Evolutionary conservation across 495 filamentous ascomycete species (phyloP).

Genomic region (Tuber indicum): DNA sequence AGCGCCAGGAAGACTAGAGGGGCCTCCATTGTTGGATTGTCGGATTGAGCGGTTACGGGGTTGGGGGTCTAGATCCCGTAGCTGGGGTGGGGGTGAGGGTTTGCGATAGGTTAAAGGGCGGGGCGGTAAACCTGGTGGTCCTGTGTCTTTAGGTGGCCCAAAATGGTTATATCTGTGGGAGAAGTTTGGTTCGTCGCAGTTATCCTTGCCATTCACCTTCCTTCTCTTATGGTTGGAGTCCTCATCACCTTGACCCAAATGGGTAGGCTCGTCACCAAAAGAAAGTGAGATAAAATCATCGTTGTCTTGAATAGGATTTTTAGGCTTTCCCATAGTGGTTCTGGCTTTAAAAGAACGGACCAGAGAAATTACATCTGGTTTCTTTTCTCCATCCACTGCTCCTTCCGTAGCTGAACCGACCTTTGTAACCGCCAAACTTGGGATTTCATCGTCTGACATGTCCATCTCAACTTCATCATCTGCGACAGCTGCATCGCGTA

Average conservation of each 20-base stretch:
- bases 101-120: conserved; percentile 4
- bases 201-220: conserved; percentile 22
- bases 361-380: conserved; percentile 41
- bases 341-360: conserved; percentile 46
- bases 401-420: conserved; percentile 2
- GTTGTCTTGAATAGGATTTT: conserved; percentile 44
- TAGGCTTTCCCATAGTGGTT: conserved; percentile 35
- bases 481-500: conserved; percentile 7
- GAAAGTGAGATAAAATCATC: conserved; percentile 48
- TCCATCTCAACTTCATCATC: conserved; percentile 21
- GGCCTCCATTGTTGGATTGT: not conserved
- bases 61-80: not conserved
- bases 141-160: not conserved
- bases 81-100: not conserved
- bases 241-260: not conserved
- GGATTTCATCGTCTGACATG: conserved; percentile 23
- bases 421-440: conserved; percentile 8
- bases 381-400: conserved; percentile 22
- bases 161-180: conserved; percentile 1
- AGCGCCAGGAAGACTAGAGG: not conserved
- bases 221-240: conserved; percentile 23
- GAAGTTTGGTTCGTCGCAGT: not conserved
- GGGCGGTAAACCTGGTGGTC: conserved; percentile 1
- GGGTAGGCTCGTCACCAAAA: conserved; percentile 41
- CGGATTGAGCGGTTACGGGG: not conserved